phyloP scores from a whole-genome alignment of 306 rosid genomes.

The Chamaecrista fasciculata region DNA sequence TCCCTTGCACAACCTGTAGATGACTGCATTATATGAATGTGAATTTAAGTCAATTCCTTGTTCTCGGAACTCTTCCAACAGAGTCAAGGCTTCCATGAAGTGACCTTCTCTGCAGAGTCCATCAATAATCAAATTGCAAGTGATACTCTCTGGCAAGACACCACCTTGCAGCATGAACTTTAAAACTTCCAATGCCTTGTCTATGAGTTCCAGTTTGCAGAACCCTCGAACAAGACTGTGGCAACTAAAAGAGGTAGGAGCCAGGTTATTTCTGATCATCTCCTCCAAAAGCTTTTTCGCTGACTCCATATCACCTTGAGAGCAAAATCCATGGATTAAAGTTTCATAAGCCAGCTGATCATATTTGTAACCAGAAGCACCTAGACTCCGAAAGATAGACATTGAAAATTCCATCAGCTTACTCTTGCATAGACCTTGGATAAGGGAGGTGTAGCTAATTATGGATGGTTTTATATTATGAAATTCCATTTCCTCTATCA shows the following conservation, averaged over 20 bases:
- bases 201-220: constrained; percentile 42
- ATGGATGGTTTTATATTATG: constrained; percentile 47
- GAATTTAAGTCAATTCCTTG: constrained; percentile 47
- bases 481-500: constrained; percentile 49
- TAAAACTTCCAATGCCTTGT: constrained; percentile 40
- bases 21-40: constrained; percentile 49
- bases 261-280: constrained; percentile 43
- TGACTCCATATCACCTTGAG: constrained; percentile 42
- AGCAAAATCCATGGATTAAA: constrained; percentile 49
- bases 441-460: constrained; percentile 53
- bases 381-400: constrained; percentile 30
- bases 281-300: constrained; percentile 47
- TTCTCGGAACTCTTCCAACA: constrained; percentile 45
- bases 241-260: constrained; percentile 37
- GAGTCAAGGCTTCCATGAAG: constrained; percentile 45
- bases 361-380: constrained; percentile 39
- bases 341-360: constrained; percentile 50
- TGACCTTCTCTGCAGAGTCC: constrained; percentile 45
- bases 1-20: constrained; percentile 49
- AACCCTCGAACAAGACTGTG: constrained; percentile 40
- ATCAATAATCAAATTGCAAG: constrained; percentile 56
- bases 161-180: constrained; percentile 39
- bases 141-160: constrained; percentile 41
- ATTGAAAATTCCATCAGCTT: constrained; percentile 34
- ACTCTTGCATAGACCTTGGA: constrained; percentile 48